Conservation (phyloP, 2,329 filamentous ascomycete species). For the Fusarium sp. region DNA sequence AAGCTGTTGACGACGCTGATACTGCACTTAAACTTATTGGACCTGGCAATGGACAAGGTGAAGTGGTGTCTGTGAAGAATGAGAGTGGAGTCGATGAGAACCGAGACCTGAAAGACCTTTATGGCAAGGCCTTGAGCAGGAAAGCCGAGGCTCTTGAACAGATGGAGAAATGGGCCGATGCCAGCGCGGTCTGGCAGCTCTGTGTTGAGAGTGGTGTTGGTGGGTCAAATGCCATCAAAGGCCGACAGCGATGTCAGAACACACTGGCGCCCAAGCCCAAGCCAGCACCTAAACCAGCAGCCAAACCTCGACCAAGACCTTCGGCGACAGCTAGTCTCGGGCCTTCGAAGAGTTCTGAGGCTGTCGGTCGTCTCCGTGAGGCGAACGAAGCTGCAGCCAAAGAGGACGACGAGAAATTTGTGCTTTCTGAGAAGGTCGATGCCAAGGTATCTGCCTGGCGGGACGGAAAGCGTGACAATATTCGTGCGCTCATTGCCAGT, state of each 20-base stretch:
- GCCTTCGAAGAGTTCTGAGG: slow-evolving; percentile 73
- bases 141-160: slow-evolving; percentile 97
- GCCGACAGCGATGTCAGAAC: slow-evolving; percentile 89
- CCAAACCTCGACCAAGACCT: slow-evolving; percentile 62
- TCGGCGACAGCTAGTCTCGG: slow-evolving; percentile 56
- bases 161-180: slow-evolving; percentile 93
- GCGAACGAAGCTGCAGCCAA: slow-evolving; percentile 88
- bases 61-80: slow-evolving; percentile 78
- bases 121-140: slow-evolving; percentile 90
- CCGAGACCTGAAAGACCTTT: slow-evolving; percentile 93
- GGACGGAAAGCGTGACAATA: slow-evolving; percentile 91
- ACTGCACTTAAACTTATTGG: slow-evolving; percentile 85
- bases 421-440: slow-evolving; percentile 86
- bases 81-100: slow-evolving; percentile 68
- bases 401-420: slow-evolving; percentile 93
- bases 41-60: slow-evolving; percentile 79
- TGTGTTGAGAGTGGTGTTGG: slow-evolving; percentile 89
- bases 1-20: slow-evolving; percentile 87
- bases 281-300: slow-evolving; percentile 59
- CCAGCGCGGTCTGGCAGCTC: slow-evolving; percentile 81
- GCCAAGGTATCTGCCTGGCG: slow-evolving; percentile 84
- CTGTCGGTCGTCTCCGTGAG: slow-evolving; percentile 83
- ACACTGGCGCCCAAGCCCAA: slow-evolving; percentile 80
- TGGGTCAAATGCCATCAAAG: slow-evolving; percentile 85
- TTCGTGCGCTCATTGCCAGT: slow-evolving; percentile 87